Conservation (phyloP, 1,139 yeast species). For the Candida sp. region DNA sequence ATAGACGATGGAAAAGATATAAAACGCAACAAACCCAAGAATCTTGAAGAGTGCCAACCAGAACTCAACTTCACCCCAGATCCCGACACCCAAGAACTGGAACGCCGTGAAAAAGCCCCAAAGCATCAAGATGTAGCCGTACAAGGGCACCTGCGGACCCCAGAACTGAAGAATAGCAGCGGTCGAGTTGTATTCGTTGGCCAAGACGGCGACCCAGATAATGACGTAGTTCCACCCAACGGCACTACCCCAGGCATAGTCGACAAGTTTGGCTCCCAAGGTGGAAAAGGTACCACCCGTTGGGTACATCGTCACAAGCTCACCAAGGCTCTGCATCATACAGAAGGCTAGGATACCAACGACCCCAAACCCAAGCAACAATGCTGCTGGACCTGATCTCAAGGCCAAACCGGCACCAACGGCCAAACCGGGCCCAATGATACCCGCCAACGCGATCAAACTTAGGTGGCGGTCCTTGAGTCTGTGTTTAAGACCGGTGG, state of each 20-base stretch:
- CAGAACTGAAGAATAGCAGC: conserved; percentile 58
- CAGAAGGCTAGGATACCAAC: conserved; percentile 60
- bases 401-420: conserved; percentile 52
- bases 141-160: conserved; percentile 64
- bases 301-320: conserved; percentile 54
- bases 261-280: conserved; percentile 55
- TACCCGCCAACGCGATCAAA: conserved; percentile 56
- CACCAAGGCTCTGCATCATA: conserved; percentile 65
- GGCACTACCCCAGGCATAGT: conserved; percentile 62
- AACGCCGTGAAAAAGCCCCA: conserved; percentile 58
- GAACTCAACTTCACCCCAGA: conserved; percentile 72
- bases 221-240: conserved; percentile 69
- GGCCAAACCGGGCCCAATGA: conserved; percentile 58
- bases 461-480: conserved; percentile 50
- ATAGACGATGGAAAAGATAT: conserved; percentile 60
- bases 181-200: conserved; percentile 61
- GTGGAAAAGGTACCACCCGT: conserved; percentile 61
- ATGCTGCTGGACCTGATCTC: conserved; percentile 49
- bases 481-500: conserved; percentile 28
- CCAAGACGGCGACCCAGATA: conserved; percentile 63
- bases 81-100: conserved; percentile 59
- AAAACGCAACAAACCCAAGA: conserved; percentile 58
- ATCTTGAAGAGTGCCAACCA: conserved; percentile 65
- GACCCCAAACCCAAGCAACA: conserved; percentile 49
- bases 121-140: conserved; percentile 59